Percentiles rank a stretch among this genome's conserved stretches.
Evolutionary conservation across 78 protist species (phyloP).

Genomic region (Dictyostelium purpureum): DNA sequence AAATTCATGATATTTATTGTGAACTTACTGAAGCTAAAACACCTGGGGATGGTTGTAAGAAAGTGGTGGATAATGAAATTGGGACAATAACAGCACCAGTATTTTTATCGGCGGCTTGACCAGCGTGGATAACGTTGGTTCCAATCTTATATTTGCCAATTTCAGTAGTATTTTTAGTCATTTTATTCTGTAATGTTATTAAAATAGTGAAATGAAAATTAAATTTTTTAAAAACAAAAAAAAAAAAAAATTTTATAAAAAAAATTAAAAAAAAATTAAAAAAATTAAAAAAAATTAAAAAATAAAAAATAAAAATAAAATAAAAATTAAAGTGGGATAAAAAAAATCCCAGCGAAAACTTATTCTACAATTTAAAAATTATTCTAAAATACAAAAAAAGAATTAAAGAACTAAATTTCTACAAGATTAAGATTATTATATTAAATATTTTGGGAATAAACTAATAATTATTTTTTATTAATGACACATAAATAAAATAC

Average conservation of each 20-base stretch:
- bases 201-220: not conserved
- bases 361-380: not conserved
- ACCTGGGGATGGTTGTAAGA: conserved; percentile 87
- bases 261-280: conserved; percentile 4
- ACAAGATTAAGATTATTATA: no score
- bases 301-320: not conserved
- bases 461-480: no score
- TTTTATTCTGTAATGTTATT: no score
- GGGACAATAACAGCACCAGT: conserved; percentile 89
- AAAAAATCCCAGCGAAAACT: not conserved
- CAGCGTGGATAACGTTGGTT: conserved; percentile 93
- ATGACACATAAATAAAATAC: no score
- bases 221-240: not conserved
- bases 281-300: not conserved
- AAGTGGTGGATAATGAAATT: conserved; percentile 90
- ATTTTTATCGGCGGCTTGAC: conserved; percentile 89
- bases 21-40: conserved; percentile 26
- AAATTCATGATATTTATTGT: not conserved
- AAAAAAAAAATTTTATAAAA: not conserved
- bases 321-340: not conserved
- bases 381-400: not conserved
- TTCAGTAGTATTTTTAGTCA: not conserved
- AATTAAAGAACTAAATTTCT: no score
- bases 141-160: conserved; percentile 62
- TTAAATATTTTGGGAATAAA: no score